Percentiles rank a stretch among this genome's conserved stretches.
Conservation (phyloP, 2,329 filamentous ascomycete species). For the Gnomoniopsis smithogilvyi region DNA sequence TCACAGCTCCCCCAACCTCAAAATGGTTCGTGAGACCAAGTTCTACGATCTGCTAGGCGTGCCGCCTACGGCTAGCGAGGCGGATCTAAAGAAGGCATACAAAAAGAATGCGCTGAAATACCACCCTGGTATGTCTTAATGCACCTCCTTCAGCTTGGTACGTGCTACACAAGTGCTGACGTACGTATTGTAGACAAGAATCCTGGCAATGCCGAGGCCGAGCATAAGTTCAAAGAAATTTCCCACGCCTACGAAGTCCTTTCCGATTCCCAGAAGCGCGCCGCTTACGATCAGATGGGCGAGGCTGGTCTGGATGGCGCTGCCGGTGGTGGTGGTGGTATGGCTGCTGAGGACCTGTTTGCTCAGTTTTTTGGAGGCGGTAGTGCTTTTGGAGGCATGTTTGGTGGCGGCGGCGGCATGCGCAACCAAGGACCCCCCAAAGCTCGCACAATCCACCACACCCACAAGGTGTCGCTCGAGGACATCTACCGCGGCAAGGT, state of each 20-base stretch:
- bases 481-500: constrained; percentile 98
- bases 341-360: constrained; percentile 95
- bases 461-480: constrained; percentile 96
- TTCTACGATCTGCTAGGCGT: constrained; percentile 78
- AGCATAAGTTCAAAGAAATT: constrained; percentile 98
- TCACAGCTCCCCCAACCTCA: constrained; percentile 26
- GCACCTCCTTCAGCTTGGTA: not conserved
- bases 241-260: constrained; percentile 95
- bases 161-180: constrained; percentile 15
- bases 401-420: constrained; percentile 76
- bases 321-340: constrained; percentile 71
- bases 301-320: constrained; percentile 94
- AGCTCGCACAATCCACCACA: constrained; percentile 95
- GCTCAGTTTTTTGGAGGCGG: constrained; percentile 90
- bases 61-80: constrained; percentile 72
- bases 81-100: constrained; percentile 89
- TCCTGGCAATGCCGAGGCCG: constrained; percentile 84
- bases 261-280: constrained; percentile 86
- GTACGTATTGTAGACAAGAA: constrained; percentile 74
- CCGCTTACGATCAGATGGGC: constrained; percentile 94
- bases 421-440: constrained; percentile 77
- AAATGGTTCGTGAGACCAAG: constrained; percentile 77
- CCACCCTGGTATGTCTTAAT: constrained; percentile 67
- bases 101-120: constrained; percentile 79
- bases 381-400: constrained; percentile 71